These are phyloP conservation scores for Aaosphaeria pasadenensis DNA, from an alignment of 2,329 filamentous ascomycete species.

Conservation along the genomic window DNA sequence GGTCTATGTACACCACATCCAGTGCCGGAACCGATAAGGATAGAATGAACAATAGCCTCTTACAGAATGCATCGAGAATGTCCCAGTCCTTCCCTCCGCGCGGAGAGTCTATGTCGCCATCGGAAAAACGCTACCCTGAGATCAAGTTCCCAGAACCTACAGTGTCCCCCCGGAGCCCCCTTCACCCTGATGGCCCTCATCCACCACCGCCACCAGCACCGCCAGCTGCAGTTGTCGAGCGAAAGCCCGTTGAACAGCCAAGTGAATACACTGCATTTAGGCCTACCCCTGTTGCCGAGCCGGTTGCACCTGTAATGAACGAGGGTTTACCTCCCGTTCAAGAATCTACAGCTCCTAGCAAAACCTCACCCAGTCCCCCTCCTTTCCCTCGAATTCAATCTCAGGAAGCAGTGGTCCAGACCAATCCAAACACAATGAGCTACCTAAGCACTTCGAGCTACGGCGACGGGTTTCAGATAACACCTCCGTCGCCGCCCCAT, in stretches of 20 bases:
- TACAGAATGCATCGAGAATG: slow-evolving; percentile 58
- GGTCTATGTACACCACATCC: slow-evolving; percentile 52
- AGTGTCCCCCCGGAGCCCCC: slow-evolving; percentile 22
- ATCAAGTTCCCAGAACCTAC: slow-evolving; percentile 34
- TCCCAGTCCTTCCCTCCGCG: slow-evolving; percentile 51
- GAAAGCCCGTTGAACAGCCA: slow-evolving; percentile 6
- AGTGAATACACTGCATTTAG: slow-evolving; percentile 36
- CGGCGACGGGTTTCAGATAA: slow-evolving; percentile 52
- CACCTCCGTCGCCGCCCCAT: slow-evolving; percentile 39
- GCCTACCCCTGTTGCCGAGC: slow-evolving; percentile 19
- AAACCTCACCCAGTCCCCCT: slow-evolving; percentile 15
- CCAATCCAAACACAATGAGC: slow-evolving; percentile 32
- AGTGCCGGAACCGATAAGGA: slow-evolving; percentile 45
- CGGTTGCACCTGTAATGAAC: slow-evolving; percentile 12
- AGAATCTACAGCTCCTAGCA: slow-evolving; percentile 20
- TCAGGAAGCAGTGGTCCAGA: slow-evolving; percentile 32
- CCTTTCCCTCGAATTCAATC: slow-evolving; percentile 31
- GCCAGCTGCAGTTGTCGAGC: slow-evolving; percentile 2
- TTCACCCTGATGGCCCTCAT: slow-evolving; percentile 20
- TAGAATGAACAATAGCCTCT: slow-evolving; percentile 50
- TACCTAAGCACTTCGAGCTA: slow-evolving; percentile 53
- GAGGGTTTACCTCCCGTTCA: slow-evolving; percentile 18
- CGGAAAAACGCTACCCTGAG: slow-evolving; percentile 27
- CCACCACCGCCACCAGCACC: slow-evolving; percentile 11
- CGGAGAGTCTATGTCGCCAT: slow-evolving; percentile 36